A percentile compares a stretch with the other conserved stretches of the same genome.
Conservation (phyloP, 306 rosid species). For the Begonia fuchsioides region DNA sequence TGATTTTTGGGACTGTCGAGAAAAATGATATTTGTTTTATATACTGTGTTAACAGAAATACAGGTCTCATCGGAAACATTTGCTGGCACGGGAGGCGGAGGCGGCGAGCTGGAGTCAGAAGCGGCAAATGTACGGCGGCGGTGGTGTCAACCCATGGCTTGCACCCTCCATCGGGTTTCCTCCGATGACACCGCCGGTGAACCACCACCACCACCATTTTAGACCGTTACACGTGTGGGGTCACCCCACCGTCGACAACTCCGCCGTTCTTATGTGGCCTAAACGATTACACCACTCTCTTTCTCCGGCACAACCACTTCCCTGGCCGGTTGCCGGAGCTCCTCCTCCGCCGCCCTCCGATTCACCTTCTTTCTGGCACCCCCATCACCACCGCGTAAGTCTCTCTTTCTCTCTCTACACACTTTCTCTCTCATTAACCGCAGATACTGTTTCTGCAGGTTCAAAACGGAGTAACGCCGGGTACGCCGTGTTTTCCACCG, state of each 20-base stretch:
- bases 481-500: slow-evolving; percentile 34
- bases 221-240: slow-evolving; percentile 84
- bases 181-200: slow-evolving; percentile 17
- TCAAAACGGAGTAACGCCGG: slow-evolving; percentile 28
- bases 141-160: slow-evolving; percentile 30
- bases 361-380: slow-evolving; percentile 49
- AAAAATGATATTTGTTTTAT: not conserved
- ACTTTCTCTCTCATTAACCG: not conserved
- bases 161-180: slow-evolving; percentile 47
- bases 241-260: too few relatives aligned
- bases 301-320: too few relatives aligned
- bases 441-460: slow-evolving; percentile 25
- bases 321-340: slow-evolving; percentile 21
- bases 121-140: slow-evolving; percentile 27
- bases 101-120: slow-evolving; percentile 73
- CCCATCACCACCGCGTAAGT: slow-evolving; percentile 28
- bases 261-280: too few relatives aligned
- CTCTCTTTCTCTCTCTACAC: slow-evolving; percentile 6
- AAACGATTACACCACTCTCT: too few relatives aligned
- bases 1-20: too few relatives aligned
- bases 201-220: slow-evolving; percentile 4
- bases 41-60: slow-evolving; percentile 40
- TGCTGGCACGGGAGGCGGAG: slow-evolving; percentile 78
- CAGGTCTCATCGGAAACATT: slow-evolving; percentile 70
- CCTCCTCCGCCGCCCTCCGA: slow-evolving; percentile 22